Base-by-base conservation (phyloP, 2,329 filamentous ascomycete species). In the Cytospora chrysosperma region DNA sequence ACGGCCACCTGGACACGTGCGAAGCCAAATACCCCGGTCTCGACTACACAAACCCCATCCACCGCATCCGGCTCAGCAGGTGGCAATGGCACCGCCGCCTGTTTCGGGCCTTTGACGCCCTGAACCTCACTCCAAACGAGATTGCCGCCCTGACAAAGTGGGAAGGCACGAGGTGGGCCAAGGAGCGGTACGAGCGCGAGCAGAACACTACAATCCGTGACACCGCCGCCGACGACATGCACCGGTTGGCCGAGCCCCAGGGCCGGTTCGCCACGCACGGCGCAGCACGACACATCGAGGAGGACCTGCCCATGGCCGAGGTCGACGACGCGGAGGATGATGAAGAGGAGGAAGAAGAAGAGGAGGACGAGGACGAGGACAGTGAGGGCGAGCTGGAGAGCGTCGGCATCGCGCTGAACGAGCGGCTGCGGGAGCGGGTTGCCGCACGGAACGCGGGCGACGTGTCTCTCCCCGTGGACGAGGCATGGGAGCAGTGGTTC, bases 111-210 rank as follows among this genome's bases (percentile, higher is more conserved):
- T 92, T 94, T 70, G 89, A 93, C 75, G 78, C 76, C 28, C 81
- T 93, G 27, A 82, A 82, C 51, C 80, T 93, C 47, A 94, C 90
- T 9, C 78, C 85, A 63, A 78, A 80, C 69, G 90, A 94, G 73
- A 91, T 94, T 69, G 81, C 85, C 60, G 80, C 81, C 56, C 79
- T 93, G 72, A 93, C 90, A 64, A 88, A 90, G 71, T 94, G 90
- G 90, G 90, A 93, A 77, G 90, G 90, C 63, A 93, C 90, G 12
- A 87, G 88, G 66, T 93, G 90, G 90, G 91, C 91, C 66, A 88
- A 92, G 72, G 89, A 93, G 72, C 85, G 90, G 61, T 94, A 88
- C 72, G 90, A 94, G 78, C 82, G 83, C 63, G 90, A 93, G 71
- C 88, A 92, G 70, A 87, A 87, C 37, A 82, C 90, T 64, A 77